Evolutionary conservation across 257 asterid genomes (phyloP).

Genomic region (Solanum habrochaites): DNA sequence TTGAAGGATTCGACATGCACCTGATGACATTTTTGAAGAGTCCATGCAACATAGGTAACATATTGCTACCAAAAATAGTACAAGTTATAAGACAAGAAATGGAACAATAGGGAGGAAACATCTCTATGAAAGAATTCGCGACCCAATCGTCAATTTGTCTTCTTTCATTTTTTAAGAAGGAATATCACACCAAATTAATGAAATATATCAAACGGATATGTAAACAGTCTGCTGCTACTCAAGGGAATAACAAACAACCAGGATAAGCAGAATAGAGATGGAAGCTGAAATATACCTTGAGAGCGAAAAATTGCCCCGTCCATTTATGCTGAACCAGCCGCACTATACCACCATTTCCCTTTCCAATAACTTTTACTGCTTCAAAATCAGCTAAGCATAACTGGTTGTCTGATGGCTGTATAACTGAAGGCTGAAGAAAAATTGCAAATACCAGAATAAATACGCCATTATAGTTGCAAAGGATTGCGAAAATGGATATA

Average conservation of each 20-base stretch:
- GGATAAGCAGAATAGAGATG: background rate
- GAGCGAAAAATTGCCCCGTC: constrained; percentile 93
- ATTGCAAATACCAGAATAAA: background rate
- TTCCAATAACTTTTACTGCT: constrained; percentile 85
- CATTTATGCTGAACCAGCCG: constrained; percentile 94
- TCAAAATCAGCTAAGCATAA: constrained; percentile 93
- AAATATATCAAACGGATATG: background rate
- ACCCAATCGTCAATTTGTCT: background rate
- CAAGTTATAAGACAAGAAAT: background rate
- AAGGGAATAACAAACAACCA: background rate
- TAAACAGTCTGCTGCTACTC: background rate
- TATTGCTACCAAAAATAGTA: background rate
- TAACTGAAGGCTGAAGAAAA: constrained; percentile 56
- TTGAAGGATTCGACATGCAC: background rate
- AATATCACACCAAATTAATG: background rate
- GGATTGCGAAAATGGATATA: background rate
- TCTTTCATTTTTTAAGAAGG: background rate
- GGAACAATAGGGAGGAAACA: background rate
- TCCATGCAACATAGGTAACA: background rate
- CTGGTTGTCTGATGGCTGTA: constrained; percentile 85
- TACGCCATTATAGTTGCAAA: background rate
- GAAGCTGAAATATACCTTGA: constrained; percentile 44
- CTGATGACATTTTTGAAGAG: background rate
- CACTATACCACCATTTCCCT: constrained; percentile 92
- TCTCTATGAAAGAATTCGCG: background rate